Base-by-base conservation (phyloP, 1,284 basidiomycete genomes). In the Ceratobasidium papillatum region DNA sequence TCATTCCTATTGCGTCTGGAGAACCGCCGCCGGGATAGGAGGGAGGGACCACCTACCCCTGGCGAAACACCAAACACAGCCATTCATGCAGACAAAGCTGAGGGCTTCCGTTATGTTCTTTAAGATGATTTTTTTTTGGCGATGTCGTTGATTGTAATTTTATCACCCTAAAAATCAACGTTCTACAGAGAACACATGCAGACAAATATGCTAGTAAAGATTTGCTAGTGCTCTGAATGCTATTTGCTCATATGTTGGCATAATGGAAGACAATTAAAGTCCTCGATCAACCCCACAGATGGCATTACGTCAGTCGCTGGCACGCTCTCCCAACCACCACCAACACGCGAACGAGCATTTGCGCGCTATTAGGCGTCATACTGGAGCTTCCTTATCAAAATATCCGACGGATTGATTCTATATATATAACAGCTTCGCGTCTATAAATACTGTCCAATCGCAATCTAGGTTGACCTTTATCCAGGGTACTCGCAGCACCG, bases 51-150 rank as follows among this genome's bases (percentile, higher is more conserved):
- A 38, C 63, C 63, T 19, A 43, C n/a, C n/a, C 34, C 51, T 32
- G 63, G 56, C 34, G 62, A 49, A 41, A 65, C 64, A 9, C 63
- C 64, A 25, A 74, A 74, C 45, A 74, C 74, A 22, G 74, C 62
- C 2, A 27, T 72, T 51, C 54, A 72, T 34, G 68, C 68, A 12
- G 68, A 72, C 45, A 72, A 72, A 43, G 68, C 68, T 9, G 68
- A 72, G 32, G 68, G 68, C 2, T 72, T 72, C 68, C 68, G 68
- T 38, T 72, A 72, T 61, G 68, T 72, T 9, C 68, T 72, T 27
- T 72, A 43, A 61, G 7, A 17, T 45, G 38, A 22, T 32, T 9
- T 25, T 32, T 32, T 12, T 2, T 19, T 1, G 4, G 25, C 27
- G 54, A 7, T 22, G 27, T 32, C 22, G 34, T 8, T 8, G 8